Evolutionary conservation across 257 asterid genomes (phyloP), one percentile per base, ranked within the genome.

Genomic region (Marsdenia floribunda): DNA sequence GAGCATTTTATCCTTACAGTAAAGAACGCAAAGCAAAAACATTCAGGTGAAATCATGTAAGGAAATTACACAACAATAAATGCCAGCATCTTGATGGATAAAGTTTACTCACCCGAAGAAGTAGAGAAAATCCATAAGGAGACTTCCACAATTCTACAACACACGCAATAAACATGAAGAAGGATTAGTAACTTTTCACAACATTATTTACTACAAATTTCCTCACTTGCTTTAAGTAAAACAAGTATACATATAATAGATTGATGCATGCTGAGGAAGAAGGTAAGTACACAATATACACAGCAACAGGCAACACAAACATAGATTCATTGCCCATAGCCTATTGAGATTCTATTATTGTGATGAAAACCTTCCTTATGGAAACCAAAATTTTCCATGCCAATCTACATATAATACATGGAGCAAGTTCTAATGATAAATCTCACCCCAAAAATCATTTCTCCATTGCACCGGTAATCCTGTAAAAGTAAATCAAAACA

Each of bases 41-140:
- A 68, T 19, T 58, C 26, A 6, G 57, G 44, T 37, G 66, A 75
- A 70, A 70, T 53, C 69, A 58, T 46, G 7, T 50, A 63, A 26
- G 55, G 16, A 52, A 16, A 67, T 42, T 47, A 9, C 12, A 50
- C 15, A 35, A 22, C 2, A 26, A 50, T 73, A 35, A 54, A 58
- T 55, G 29, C 54, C 60, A 66, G 18, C 42, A 72, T n/a, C 71
- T 26, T 68, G 7, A 69, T 18, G 29, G 15, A 26, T 57, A 71
- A 40, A 65, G 63, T 12, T 71, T 77, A 83, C 99, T 87, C 86
- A 94, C 99, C 99, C 99, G 67, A 92, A 94, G 89, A 95, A 95
- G 85, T 89, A 95, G 78, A 95, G 89, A 80, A 95, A 95, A 84
- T 95, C 99, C 98, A 92, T 90, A 84, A 95, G 86, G 80, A 95